Evolutionary conservation across 345 rosid genomes (phyloP).

Genomic region (Linum trigynum): DNA sequence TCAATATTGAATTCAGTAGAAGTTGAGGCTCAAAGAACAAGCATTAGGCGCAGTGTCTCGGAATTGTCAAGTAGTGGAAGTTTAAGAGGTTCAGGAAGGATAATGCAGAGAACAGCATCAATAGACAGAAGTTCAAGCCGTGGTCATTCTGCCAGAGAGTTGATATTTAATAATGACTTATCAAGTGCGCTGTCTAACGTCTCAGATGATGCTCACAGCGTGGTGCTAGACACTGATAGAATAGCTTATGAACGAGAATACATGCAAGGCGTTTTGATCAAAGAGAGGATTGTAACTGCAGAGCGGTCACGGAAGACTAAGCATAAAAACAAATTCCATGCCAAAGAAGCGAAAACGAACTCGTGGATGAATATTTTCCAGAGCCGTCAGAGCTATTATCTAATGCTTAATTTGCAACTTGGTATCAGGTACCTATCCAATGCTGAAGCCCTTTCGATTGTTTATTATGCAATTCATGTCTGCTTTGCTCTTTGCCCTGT

Average conservation of each 20-base stretch:
- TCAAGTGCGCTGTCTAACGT: conserved; percentile 27
- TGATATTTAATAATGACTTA: conserved; percentile 19
- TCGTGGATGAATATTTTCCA: conserved; percentile 33
- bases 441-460: background rate
- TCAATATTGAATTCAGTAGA: conserved; percentile 41
- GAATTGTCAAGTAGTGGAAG: conserved; percentile 34
- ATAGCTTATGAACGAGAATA: conserved; percentile 74
- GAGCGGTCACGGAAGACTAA: conserved; percentile 33
- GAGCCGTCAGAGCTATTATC: conserved; percentile 45
- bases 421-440: conserved; percentile 59
- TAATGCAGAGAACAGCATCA: conserved; percentile 35
- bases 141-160: conserved; percentile 31
- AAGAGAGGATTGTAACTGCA: conserved; percentile 35
- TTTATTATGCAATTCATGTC: no score
- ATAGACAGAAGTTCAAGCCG: conserved; percentile 30
- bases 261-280: conserved; percentile 80
- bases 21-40: conserved; percentile 24
- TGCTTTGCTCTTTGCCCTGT: no score
- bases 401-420: conserved; percentile 87
- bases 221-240: conserved; percentile 27
- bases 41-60: conserved; percentile 43
- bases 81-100: conserved; percentile 36
- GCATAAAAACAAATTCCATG: conserved; percentile 31
- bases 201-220: conserved; percentile 37
- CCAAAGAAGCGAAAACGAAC: conserved; percentile 38